Percentiles rank a stretch among this genome's conserved stretches.
Conservation (phyloP, 2,329 filamentous ascomycete species). For the Albophoma yamanashiensis region DNA sequence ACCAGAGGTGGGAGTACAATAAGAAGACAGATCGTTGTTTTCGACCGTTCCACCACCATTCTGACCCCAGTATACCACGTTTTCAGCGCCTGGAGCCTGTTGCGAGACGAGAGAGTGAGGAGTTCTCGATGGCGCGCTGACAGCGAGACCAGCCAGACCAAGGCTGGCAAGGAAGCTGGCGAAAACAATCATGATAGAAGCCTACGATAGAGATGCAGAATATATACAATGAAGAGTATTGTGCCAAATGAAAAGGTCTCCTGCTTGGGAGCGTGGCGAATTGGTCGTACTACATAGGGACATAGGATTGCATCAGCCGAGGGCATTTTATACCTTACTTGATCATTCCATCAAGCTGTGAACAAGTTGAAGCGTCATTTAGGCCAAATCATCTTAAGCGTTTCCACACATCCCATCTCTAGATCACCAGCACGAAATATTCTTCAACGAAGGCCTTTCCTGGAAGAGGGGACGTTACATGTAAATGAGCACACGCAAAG, state of each 20-base stretch:
- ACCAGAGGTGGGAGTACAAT: slow-evolving; percentile 24
- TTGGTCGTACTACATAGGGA: background rate
- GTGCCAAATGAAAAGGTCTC: background rate
- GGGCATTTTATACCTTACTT: background rate
- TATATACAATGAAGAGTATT: background rate
- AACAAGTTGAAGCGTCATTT: background rate
- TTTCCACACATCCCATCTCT: background rate
- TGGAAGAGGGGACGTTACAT: background rate
- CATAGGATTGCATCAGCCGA: background rate
- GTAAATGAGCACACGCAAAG: background rate
- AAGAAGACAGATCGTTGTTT: slow-evolving; percentile 24
- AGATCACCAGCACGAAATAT: background rate
- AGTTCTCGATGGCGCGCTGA: background rate
- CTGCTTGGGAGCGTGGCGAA: background rate
- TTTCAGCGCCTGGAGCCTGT: slow-evolving; percentile 8
- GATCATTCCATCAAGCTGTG: background rate
- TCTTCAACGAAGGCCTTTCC: background rate
- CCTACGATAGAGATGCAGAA: background rate
- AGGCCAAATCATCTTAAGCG: background rate
- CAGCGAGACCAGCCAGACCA: background rate
- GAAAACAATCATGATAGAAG: background rate
- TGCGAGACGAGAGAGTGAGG: background rate
- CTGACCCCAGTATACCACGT: slow-evolving; percentile 19
- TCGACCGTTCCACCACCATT: slow-evolving; percentile 18
- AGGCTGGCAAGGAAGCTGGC: background rate